Evolutionary conservation across 768 basidiomycete species (phyloP).

Genomic region (Calvatia gigantea): DNA sequence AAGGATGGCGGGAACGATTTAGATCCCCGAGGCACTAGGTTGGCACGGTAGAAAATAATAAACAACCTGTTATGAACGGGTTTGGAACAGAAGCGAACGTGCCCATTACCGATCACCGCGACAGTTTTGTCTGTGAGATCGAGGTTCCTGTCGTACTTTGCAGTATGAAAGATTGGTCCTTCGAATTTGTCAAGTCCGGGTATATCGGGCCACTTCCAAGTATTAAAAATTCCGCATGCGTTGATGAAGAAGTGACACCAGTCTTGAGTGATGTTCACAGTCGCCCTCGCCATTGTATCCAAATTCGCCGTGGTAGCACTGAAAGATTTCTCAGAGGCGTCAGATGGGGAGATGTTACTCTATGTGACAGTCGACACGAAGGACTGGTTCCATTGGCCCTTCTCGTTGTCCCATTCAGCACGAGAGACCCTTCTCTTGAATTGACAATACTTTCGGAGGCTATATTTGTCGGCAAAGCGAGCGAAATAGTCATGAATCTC

Average conservation of each 20-base stretch:
- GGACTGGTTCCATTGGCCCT: constrained; percentile 28
- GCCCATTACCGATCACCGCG: constrained; percentile 37
- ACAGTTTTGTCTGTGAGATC: constrained; percentile 32
- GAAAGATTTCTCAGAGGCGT: constrained; percentile 56
- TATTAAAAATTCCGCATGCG: constrained; percentile 30
- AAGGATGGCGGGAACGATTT: constrained; percentile 30
- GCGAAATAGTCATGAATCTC: constrained; percentile 29
- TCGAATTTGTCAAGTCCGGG: constrained; percentile 29
- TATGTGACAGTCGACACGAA: constrained; percentile 42
- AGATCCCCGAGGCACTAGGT: constrained; percentile 29
- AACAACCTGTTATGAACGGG: too few relatives aligned
- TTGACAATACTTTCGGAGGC: constrained; percentile 27
- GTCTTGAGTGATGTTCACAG: constrained; percentile 18
- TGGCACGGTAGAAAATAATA: too few relatives aligned
- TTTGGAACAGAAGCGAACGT: constrained; percentile 2
- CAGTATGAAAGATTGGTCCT: constrained; percentile 33
- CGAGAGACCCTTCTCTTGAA: constrained; percentile 23
- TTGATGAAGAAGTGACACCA: constrained; percentile 31
- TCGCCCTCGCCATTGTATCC: constrained; percentile 43
- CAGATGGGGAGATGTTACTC: constrained; percentile 70
- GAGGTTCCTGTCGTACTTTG: constrained; percentile 24
- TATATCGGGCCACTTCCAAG: constrained; percentile 37
- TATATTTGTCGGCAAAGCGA: constrained; percentile 25
- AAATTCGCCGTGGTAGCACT: constrained; percentile 92
- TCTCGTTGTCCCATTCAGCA: constrained; percentile 26